Base-by-base conservation (phyloP, 495 filamentous ascomycete genomes). In the Penicillium flavigenum region DNA sequence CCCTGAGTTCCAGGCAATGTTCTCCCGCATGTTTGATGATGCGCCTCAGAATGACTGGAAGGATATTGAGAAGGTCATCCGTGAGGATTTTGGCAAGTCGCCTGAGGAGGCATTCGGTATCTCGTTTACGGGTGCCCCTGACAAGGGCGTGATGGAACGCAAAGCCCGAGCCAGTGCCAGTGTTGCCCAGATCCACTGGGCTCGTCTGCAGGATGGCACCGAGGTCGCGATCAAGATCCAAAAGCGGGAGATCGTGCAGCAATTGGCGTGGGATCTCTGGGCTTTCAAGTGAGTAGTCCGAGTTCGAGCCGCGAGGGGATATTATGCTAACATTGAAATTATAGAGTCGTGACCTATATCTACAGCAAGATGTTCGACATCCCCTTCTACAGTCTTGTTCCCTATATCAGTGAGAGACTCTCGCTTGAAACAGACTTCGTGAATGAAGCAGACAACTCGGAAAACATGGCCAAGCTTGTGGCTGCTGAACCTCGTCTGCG, bases 101-200 rank as follows among this genome's bases (percentile, higher is more conserved):
- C 81, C 86, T 5, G 91, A 96, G 72, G 92, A 96, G 60, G 88
- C 94, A 1, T 96, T 96, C 71, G 92, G 91, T 0, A 84, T 96
- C 16, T 90, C 87, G 52, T 95, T 95, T 65, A 75, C 70, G 0
- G 84, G 87, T 5, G 83, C 87, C 32, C 72, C 77, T 22, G 71
- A 77, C n/a, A 83, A 81, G 61, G 92, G 92, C 1, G 73, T 93
- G 24, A 95, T 97, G 89, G 93, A 97, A 76, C 81, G 87, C 29
- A 87, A 77, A 53, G 93, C 94, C 2, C 79, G 90, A 54, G 94
- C 94, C 0, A 92, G 88, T 56, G 94, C 94, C 7, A 92, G 88
- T 65, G 92, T 98, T 0, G 94, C 94, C 12, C 94, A 98, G 74
- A 94, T 98, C 0, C 94, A 98, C 67, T 96, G 92, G 90, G 93